Evolutionary conservation across 129 eudicot species (phyloP).

Genomic region (Escallonia rubra): DNA sequence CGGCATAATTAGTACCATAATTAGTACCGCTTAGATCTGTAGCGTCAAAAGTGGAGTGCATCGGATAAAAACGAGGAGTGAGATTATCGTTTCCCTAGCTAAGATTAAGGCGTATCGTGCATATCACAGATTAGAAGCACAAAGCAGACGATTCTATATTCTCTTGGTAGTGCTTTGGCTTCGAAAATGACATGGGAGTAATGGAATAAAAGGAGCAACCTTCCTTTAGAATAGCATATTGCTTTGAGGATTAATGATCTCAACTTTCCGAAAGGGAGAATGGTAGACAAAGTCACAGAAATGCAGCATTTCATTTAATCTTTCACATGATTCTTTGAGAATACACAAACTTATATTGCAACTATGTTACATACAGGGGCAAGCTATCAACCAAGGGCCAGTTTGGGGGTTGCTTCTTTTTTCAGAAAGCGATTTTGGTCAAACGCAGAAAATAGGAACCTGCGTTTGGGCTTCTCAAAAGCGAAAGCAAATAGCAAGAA

Average conservation of each 20-base stretch:
- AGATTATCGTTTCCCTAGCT: no score
- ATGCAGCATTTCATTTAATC: neutral
- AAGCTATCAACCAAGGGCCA: slow-evolving; percentile 18
- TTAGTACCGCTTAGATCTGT: no score
- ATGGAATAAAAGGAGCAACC: neutral
- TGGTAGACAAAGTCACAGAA: neutral
- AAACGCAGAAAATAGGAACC: no score
- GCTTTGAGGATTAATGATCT: neutral
- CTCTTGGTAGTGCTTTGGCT: neutral
- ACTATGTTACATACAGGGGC: slow-evolving; percentile 18
- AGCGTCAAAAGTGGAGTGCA: no score
- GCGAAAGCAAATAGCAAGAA: no score
- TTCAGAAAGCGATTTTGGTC: no score
- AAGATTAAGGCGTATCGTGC: no score
- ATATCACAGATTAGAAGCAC: neutral
- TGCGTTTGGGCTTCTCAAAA: no score
- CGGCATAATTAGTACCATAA: no score
- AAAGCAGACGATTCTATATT: neutral
- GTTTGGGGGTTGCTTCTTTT: no score
- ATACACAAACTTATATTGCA: slow-evolving; percentile 5
- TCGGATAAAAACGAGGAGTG: no score
- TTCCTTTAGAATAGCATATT: neutral
- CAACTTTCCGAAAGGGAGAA: slow-evolving; percentile 1
- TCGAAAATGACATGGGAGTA: neutral
- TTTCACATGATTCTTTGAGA: slow-evolving; percentile 2